A percentile compares a stretch with the other conserved stretches of the same genome.
These are phyloP conservation scores for Xylariomycetidae sp. DNA, from an alignment of 2,329 filamentous ascomycete species.

Conservation along the genomic window DNA sequence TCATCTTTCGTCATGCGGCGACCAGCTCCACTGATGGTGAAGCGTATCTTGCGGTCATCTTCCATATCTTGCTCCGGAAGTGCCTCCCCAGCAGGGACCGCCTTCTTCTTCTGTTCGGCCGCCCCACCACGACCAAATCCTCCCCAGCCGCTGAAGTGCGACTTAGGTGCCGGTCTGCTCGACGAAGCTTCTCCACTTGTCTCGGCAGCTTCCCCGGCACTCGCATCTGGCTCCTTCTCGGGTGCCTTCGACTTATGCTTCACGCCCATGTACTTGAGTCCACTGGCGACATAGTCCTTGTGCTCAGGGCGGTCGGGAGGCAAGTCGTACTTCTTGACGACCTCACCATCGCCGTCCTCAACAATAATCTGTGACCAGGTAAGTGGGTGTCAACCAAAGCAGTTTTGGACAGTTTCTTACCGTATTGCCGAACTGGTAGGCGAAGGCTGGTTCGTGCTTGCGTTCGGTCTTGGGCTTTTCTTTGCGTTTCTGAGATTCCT, in stretches of 20 bases:
- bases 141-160: conserved; percentile 45
- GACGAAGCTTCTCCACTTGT: conserved; percentile 24
- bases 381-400: not conserved
- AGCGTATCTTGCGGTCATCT: conserved; percentile 67
- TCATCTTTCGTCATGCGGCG: conserved; percentile 73
- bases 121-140: conserved; percentile 31
- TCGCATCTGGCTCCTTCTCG: conserved; percentile 28
- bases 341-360: conserved; percentile 80
- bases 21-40: conserved; percentile 69
- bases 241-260: conserved; percentile 36
- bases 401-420: conserved; percentile 35
- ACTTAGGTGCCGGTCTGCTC: conserved; percentile 30
- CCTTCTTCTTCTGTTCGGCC: conserved; percentile 33
- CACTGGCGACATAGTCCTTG: conserved; percentile 36
- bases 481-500: conserved; percentile 58
- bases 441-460: conserved; percentile 66
- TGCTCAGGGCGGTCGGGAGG: conserved; percentile 45
- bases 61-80: conserved; percentile 44
- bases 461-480: conserved; percentile 49
- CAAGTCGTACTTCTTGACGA: conserved; percentile 77
- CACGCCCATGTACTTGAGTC: conserved; percentile 51
- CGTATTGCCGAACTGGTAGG: conserved; percentile 80
- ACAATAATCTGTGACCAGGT: conserved; percentile 62
- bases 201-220: conserved; percentile 21
- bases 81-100: conserved; percentile 22